Base-by-base conservation (phyloP, 257 asterid genomes). In the Scutellaria baicalensis region DNA sequence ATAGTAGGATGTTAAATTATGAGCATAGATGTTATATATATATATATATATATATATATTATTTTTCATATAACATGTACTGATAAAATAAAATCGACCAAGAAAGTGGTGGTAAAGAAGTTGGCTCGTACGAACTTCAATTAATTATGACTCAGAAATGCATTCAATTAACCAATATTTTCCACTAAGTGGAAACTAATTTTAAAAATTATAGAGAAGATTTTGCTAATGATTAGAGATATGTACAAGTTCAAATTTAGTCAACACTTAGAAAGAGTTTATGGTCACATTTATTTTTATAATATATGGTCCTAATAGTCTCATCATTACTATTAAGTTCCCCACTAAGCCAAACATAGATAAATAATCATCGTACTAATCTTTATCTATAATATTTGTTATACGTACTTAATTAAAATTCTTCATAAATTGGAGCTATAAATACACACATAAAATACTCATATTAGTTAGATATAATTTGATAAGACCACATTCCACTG, bases 271-370 rank as follows among this genome's bases (percentile, higher is more conserved):
- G 51, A 49, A 44, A 33, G 55, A 55, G 72, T 6, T 61, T 45
- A 64, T 70, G 64, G 27, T 69, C 47, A 36, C 57, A 65, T 59
- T 27, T 13, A 31, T 52, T 49, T 31, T 6, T 36, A 31, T 52
- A 54, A 52, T 61, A 14, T 57, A 23, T 39, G 72, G 43, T 49
- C 70, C 54, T 56, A 36, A 69, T 67, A 38, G 56, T 56, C 69
- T 23, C 84, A 80, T 84, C 63, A 89, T 86, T 80, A 58, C 68
- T 14, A 35, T 68, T 69, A 77, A 78, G 73, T 77, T 79, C 83
- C 82, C 89, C 83, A 84, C 82, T 70, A 74, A 84, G 73, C 79
- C 88, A 83, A 73, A 81, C 87, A 72, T 73, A 78, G 36, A 35
- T 18, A 75, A 62, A 36, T 6, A 52, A 14, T 12, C 33, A 14